Evolutionary conservation across 345 rosid genomes (phyloP).

Genomic region (Populus deltoides): DNA sequence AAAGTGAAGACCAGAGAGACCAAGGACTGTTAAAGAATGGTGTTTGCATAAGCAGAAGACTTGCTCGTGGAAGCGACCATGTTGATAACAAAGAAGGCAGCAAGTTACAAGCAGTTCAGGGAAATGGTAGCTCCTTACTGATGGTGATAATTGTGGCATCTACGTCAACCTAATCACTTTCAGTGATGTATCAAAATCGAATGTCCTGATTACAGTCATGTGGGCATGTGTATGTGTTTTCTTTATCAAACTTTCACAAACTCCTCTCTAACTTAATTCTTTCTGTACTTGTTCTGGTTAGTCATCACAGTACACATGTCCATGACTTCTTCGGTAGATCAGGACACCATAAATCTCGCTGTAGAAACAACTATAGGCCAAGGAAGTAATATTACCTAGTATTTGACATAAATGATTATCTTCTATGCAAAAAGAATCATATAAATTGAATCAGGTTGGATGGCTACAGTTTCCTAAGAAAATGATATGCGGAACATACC

Average conservation of each 20-base stretch:
- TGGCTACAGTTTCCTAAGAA: not conserved
- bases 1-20: too few relatives aligned
- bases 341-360: too few relatives aligned
- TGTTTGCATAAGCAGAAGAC: not conserved
- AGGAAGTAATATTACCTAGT: too few relatives aligned
- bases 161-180: not conserved
- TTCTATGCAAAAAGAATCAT: too few relatives aligned
- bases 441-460: not conserved
- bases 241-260: too few relatives aligned
- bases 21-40: not conserved
- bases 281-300: too few relatives aligned
- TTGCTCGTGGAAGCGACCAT: not conserved
- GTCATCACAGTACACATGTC: too few relatives aligned
- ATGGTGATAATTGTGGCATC: not conserved
- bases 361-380: too few relatives aligned
- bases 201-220: not conserved
- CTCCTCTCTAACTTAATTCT: too few relatives aligned
- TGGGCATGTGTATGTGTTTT: too few relatives aligned
- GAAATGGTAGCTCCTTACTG: not conserved
- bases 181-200: not conserved
- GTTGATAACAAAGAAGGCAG: not conserved
- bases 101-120: not conserved
- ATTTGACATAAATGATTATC: too few relatives aligned
- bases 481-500: slow-evolving; percentile 36
- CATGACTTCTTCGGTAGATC: too few relatives aligned